Percentiles rank a stretch among this genome's conserved stretches.
phyloP scores from a whole-genome alignment of 345 rosid genomes.

The Lagerstroemia speciosa region DNA sequence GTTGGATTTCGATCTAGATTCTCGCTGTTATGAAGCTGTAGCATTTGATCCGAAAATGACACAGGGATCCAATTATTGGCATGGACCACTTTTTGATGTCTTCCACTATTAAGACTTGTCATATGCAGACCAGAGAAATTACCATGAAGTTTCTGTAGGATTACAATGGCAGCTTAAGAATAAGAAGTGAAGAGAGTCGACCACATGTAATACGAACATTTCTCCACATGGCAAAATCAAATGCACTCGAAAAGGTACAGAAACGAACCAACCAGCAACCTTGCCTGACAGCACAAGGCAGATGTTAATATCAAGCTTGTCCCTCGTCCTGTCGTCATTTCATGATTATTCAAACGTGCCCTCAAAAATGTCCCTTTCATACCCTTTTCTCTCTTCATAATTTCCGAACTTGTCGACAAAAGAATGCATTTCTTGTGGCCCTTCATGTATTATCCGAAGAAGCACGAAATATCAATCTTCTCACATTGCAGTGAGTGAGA shows the following conservation, averaged over 20 bases:
- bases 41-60: background rate
- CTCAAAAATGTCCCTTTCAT: background rate
- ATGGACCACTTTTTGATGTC: background rate
- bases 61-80: background rate
- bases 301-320: background rate
- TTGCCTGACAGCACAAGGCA: background rate
- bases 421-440: background rate
- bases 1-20: too few relatives aligned
- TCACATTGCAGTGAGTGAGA: background rate
- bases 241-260: background rate
- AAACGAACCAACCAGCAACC: too few relatives aligned
- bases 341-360: slow-evolving; percentile 1
- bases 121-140: background rate
- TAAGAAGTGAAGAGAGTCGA: background rate
- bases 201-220: background rate
- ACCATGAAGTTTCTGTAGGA: background rate
- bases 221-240: background rate
- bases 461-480: background rate
- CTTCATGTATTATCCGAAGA: background rate
- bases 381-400: background rate
- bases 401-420: background rate
- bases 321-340: background rate
- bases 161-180: background rate
- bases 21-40: background rate
- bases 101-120: background rate